A percentile compares a stretch with the other conserved stretches of the same genome.
These are phyloP conservation scores for Isabelozyma gotoi DNA, from an alignment of 805 yeast genomes.

Conservation along the genomic window DNA sequence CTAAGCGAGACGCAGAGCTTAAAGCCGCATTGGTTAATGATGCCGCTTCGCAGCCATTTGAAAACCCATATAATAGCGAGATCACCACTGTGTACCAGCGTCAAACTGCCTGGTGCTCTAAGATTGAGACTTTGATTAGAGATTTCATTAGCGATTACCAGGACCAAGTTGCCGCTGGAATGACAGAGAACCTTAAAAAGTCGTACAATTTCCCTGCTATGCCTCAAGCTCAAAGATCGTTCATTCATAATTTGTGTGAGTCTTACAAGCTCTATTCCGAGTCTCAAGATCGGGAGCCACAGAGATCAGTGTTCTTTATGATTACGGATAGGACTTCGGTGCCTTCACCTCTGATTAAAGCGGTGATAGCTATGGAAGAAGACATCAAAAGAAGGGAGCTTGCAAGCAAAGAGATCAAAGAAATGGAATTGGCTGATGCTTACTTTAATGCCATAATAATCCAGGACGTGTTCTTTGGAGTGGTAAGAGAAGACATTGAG, in stretches of 20 bases:
- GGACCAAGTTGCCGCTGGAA: slow-evolving; percentile 14
- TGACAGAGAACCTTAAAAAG: slow-evolving; percentile 17
- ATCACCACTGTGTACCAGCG: slow-evolving; percentile 47
- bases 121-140: slow-evolving; percentile 55
- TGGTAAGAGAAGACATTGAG: slow-evolving; percentile 46
- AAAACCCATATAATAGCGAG: slow-evolving; percentile 44
- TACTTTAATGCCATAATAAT: slow-evolving; percentile 56
- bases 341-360: slow-evolving; percentile 49
- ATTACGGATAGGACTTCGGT: slow-evolving; percentile 27
- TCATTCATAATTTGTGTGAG: slow-evolving; percentile 67
- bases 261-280: slow-evolving; percentile 61
- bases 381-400: slow-evolving; percentile 17
- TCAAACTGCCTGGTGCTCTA: slow-evolving; percentile 68
- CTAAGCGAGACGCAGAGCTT: slow-evolving; percentile 59
- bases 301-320: slow-evolving; percentile 66
- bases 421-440: slow-evolving; percentile 23
- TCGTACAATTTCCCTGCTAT: slow-evolving; percentile 70
- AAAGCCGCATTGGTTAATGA: slow-evolving; percentile 55
- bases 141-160: slow-evolving; percentile 45
- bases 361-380: slow-evolving; percentile 32
- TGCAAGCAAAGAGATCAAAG: slow-evolving; percentile 19
- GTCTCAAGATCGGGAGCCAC: slow-evolving; percentile 81
- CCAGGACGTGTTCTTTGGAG: slow-evolving; percentile 53
- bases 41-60: slow-evolving; percentile 11
- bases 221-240: slow-evolving; percentile 65